Base-by-base conservation (phyloP, 305 asterid genomes). In the Ilex paraguariensis region DNA sequence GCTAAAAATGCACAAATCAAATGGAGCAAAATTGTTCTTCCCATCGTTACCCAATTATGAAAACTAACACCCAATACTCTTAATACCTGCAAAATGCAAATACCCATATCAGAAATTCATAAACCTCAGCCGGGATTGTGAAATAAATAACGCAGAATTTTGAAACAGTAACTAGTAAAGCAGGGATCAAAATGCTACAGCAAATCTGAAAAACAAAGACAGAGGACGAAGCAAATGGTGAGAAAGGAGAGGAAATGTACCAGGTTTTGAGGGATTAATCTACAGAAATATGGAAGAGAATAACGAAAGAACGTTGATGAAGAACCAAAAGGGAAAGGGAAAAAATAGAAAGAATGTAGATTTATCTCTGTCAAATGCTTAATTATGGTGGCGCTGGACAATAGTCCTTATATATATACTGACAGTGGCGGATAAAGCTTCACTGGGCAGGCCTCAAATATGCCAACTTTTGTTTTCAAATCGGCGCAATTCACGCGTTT, bases 401-500 rank as follows among this genome's bases (percentile, higher is more conserved):
- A 5, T 36, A 36, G 42, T 36, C 9, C 42, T 36, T 8, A 36
- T 36, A 36, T 21, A 21, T 2, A 56, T 28, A 7, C 62, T 60
- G 68, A 42, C 45, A 36, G 7, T 36, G 42, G 1, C 3, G 7
- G 42, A 5, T 36, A 36, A 36, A 36, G 10, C 49, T 28, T 36
- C 55, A 52, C 40, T 15, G 61, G 54, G 62, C 55, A 69, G 72
- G 68, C 73, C 63, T 65, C 66, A 49, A 5, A 4, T 42, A 63
- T 68, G 82, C 74, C 84, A 72, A 66, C 80, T 73, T 44, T 66
- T 31, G 48, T 31, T 70, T 21, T 21, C 28, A 21, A 21, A 21
- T 77, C 71, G 67, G 70, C 62, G 67, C 64, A 67, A 10, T 74
- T 67, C 77, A 79, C 88, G 95, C 84, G 77, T 76, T 67, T 76